Evolutionary conservation across 352 stramenopile species (phyloP), one percentile per base, ranked within the genome.

Genomic region (Phytophthora megakarya): DNA sequence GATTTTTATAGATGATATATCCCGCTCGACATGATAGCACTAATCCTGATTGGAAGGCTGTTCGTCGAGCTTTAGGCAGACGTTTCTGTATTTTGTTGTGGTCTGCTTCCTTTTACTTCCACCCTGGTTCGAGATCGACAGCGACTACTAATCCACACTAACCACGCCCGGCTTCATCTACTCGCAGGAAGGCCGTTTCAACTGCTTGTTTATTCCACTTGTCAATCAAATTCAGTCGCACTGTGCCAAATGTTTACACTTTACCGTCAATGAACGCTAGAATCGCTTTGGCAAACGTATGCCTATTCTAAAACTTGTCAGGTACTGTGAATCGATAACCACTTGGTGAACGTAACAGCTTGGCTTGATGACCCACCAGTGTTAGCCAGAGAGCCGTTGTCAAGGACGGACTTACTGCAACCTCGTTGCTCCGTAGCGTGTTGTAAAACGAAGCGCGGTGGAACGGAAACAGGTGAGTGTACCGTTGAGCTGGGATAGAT

Each of bases 301-400:
- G 54, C 16, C 54, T 16, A 1, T 42, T 61, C 22, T 62, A 55
- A 10, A 62, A 55, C 5, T 54, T 62, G 23, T 54, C 54, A 11
- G 15, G 32, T 3, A 62, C 43, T 5, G 33, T 55, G 8, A 54
- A 16, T n/a, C 54, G 43, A 6, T 38, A 38, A 1, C 54, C 54
- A 18, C 13, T 32, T 7, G 18, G 16, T 1, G 33, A 54, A 12
- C 21, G 54, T 3, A 47, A 12, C 4, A 43, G 2, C 33, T 33
- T 28, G 1, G 43, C n/a, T 13, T 62, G 43, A n/a, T 62, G 54
- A 1, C 33, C 43, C 0, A 54, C 39, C 54, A 62, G 54, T 3
- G 54, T 23, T 2, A 62, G 6, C 54, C 54, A 54, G 10, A 62
- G n/a, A n/a, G 32, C 43, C 3, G 54, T 47, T 1, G 16, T 9